Evolutionary conservation across 2,329 filamentous ascomycete species (phyloP).

Genomic region (Xylaria sp.): DNA sequence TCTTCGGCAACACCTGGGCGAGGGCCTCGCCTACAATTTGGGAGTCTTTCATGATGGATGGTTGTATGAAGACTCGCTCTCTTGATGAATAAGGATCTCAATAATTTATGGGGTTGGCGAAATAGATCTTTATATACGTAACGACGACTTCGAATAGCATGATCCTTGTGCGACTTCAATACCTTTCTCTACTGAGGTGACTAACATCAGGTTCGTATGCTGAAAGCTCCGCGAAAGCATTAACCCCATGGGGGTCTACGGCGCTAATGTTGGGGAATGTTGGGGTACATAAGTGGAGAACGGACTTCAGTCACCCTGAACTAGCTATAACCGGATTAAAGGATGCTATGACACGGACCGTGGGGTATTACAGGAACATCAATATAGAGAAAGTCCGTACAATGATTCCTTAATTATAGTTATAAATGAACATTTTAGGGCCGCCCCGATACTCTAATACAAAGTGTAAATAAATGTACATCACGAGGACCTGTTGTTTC

Average conservation of each 20-base stretch:
- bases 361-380: too few species aligned
- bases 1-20: conserved; percentile 17
- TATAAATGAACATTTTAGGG: not conserved
- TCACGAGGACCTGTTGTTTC: not conserved
- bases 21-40: conserved; percentile 19
- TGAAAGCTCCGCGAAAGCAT: conserved; percentile 2
- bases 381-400: too few species aligned
- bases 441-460: not conserved
- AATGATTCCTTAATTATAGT: not conserved
- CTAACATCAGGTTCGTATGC: not conserved
- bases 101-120: not conserved
- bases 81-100: not conserved
- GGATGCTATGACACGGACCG: too few species aligned
- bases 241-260: conserved; percentile 10
- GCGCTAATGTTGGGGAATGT: not conserved
- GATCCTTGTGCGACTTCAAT: conserved; percentile 4
- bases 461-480: not conserved
- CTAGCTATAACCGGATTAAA: conserved; percentile 2
- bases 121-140: conserved; percentile 12
- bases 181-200: not conserved
- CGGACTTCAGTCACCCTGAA: conserved; percentile 19
- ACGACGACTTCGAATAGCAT: not conserved
- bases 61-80: not conserved
- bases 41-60: conserved; percentile 8
- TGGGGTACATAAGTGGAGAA: conserved; percentile 1